Base-by-base conservation (phyloP, 768 basidiomycete species). In the Russula virescens region DNA sequence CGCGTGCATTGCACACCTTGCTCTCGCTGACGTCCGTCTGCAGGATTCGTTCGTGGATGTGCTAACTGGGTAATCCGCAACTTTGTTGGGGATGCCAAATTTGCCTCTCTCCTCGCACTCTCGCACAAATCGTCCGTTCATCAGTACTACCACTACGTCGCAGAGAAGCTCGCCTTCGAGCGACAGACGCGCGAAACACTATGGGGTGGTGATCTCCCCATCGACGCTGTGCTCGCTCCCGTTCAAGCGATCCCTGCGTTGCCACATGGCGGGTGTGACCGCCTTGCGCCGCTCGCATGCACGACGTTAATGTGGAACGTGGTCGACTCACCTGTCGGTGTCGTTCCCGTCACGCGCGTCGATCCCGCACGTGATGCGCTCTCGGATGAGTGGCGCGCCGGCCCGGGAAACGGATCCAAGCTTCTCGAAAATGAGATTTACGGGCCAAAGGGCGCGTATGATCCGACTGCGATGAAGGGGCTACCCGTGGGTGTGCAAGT, bases 401-500 rank as follows among this genome's bases (percentile, higher is more conserved):
- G 73, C 6, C 75, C 77, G 0, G 81, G 81, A 9, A 75, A 73
- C 51, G 86, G 86, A 2, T 89, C 89, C 0, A 72, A 74, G 16
- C 45, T 90, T n/a, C 69, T 92, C 50, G 88, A 94, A 70, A 72
- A 68, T 3, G 74, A 75, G 16, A 72, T 92, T 28, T 96, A 88
- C 73, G 69, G 73, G 1, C 78, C 77, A 19, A 74, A 78, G 49
- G 75, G 73, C 2, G 76, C 83, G 2, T 71, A 96, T 65, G 78
- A 94, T 66, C 82, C 87, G 2, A 76, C 79, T 19, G 78, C 75
- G 65, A 87, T 87, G 81, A 75, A 81, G 25, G 93, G 92, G 0
- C 80, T 95, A 74, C 94, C 94, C 0, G 81, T 96, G 2, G 86
- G 84, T 10, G 79, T 96, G 54, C 94, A 97, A 73, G 70, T 97